A percentile compares a stretch with the other conserved stretches of the same genome.
phyloP scores from a whole-genome alignment of 2,329 filamentous ascomycete genomes.

The Cladobotryum protrusum region DNA sequence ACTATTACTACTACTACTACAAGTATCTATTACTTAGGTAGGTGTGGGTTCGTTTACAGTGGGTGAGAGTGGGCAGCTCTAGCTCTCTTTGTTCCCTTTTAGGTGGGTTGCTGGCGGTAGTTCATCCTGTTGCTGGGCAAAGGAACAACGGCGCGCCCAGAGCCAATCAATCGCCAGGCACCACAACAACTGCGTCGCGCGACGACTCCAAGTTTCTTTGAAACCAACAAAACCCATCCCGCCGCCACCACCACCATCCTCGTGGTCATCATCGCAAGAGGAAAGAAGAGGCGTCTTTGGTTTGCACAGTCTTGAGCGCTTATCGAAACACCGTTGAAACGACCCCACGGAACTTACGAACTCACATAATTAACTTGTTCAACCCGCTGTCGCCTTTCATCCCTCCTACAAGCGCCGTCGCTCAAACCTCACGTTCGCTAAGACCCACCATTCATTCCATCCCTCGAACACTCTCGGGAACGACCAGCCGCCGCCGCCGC shows the following conservation, averaged over 20 bases:
- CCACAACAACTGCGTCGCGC: constrained; percentile 14
- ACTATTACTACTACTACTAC: not conserved
- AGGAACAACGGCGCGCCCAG: constrained; percentile 7
- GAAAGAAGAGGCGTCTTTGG: too few species aligned
- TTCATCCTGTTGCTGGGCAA: constrained; percentile 21
- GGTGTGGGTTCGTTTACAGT: too few species aligned
- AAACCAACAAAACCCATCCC: not conserved
- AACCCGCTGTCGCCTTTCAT: not conserved
- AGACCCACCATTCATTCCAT: constrained; percentile 12
- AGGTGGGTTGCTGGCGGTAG: not conserved
- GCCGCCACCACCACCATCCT: constrained; percentile 4
- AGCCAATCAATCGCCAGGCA: constrained; percentile 11
- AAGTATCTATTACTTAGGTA: too few species aligned
- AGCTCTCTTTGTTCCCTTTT: too few species aligned
- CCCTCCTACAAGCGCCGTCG: constrained; percentile 2
- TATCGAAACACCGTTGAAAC: too few species aligned
- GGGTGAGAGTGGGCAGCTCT: not conserved
- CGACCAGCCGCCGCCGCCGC: not conserved
- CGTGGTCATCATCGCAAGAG: not conserved
- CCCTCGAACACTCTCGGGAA: not conserved
- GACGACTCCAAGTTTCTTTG: constrained; percentile 5
- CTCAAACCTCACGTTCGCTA: constrained; percentile 9
- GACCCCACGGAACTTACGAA: too few species aligned
- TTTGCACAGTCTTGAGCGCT: too few species aligned
- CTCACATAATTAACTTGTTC: too few species aligned